phyloP scores from a whole-genome alignment of 495 filamentous ascomycete species.

The Jackrogersella minutella region DNA sequence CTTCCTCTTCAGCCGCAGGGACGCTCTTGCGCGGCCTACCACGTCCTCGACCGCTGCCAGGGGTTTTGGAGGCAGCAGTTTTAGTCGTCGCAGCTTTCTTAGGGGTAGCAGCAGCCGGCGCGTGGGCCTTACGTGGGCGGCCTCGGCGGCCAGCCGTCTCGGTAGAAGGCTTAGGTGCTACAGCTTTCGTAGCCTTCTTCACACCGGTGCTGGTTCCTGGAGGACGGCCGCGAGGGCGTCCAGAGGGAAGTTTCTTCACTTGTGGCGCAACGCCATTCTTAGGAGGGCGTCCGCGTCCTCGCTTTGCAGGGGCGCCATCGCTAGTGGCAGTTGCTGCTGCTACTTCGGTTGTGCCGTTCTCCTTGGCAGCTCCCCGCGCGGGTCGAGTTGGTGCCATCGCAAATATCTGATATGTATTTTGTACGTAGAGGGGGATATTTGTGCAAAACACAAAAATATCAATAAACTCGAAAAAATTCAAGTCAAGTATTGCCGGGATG shows the following conservation, averaged over 20 bases:
- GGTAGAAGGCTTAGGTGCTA: slow-evolving; percentile 19
- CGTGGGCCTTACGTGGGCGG: slow-evolving; percentile 45
- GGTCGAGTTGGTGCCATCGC: slow-evolving; percentile 43
- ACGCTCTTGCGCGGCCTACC: slow-evolving; percentile 35
- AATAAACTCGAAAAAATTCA: slow-evolving; percentile 1
- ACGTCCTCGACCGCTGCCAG: slow-evolving; percentile 34
- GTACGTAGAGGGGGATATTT: background rate
- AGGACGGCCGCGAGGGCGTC: slow-evolving; percentile 56
- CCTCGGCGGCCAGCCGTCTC: slow-evolving; percentile 41
- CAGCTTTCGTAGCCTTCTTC: slow-evolving; percentile 48
- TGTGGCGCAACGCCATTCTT: slow-evolving; percentile 49
- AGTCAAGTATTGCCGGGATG: background rate
- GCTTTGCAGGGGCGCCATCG: slow-evolving; percentile 46
- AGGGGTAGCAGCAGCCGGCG: slow-evolving; percentile 30
- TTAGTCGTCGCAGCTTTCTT: slow-evolving; percentile 39
- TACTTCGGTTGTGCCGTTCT: slow-evolving; percentile 36
- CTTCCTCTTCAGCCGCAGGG: slow-evolving; percentile 6
- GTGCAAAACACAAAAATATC: background rate
- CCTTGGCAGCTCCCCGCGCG: slow-evolving; percentile 34
- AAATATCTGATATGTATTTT: background rate
- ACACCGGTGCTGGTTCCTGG: slow-evolving; percentile 50
- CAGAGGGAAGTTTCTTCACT: slow-evolving; percentile 48
- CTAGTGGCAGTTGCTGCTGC: slow-evolving; percentile 24
- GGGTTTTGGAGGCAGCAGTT: slow-evolving; percentile 23
- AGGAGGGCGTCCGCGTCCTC: slow-evolving; percentile 55